Base-by-base conservation (phyloP, 495 filamentous ascomycete species). In the Penicillium cataractarum region DNA sequence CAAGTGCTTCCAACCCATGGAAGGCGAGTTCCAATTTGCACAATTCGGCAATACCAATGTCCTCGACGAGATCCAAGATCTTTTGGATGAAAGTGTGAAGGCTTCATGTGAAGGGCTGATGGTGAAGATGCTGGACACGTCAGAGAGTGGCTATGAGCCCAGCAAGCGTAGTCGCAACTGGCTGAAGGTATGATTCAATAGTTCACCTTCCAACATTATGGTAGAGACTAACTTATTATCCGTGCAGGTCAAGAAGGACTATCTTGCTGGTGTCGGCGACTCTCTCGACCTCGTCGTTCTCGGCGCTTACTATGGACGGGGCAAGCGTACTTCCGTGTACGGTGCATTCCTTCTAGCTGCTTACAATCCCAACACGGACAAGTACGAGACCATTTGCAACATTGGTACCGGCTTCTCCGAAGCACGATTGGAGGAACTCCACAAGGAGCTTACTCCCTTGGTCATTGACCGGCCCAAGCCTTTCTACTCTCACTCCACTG, bases 361-460 rank as follows among this genome's bases (percentile, higher is more conserved):
- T 74, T 97, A 96, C 81, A 97, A 97, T 76, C 73, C 88, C 3
- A 80, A 72, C 42, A 83, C 79, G 15, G 90, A 99, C 57, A 87
- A 75, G 10, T 98, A 93, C 76, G 96, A 99, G 76, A 95, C 91
- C 0, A 89, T 98, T 26, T 99, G 96, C 84, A 99, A 99, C 72
- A 97, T 99, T 65, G 95, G 95, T 61, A 99, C 95, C 3, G 95
- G 95, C 1, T 99, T 99, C 76, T 94, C 89, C 4, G 95, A 99
- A 76, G 89, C 84, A 2, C 80, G 90, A 4, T 86, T 99, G 4
- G 89, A 96, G 67, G 89, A 92, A 50, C 79, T 98, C 10, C 88
- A 99, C 78, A 76, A 80, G 12, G 79, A 86, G 50, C 84, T 99
- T 27, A 85, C 80, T 0, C 79, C 85, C 4, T 81, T 90, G 50